These are phyloP conservation scores for Coemansia sp. DNA, from an alignment of 192 early-diverging fungal genomes.

Conservation along the genomic window DNA sequence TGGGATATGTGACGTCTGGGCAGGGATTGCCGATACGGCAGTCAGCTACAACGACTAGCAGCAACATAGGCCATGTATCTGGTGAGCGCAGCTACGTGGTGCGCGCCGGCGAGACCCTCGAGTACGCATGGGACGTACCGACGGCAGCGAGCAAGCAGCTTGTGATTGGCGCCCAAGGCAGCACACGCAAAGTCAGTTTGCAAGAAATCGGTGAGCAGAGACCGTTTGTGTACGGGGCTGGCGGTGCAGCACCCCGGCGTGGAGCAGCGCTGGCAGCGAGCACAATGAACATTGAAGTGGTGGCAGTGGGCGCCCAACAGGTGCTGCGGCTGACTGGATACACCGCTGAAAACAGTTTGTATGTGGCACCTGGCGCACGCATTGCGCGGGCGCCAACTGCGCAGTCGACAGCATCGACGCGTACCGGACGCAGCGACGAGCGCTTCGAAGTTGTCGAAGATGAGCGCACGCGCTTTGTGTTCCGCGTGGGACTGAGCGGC, in stretches of 20 bases:
- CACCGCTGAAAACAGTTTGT: constrained; percentile 64
- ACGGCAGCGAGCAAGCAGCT: constrained; percentile 70
- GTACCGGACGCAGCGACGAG: constrained; percentile 12
- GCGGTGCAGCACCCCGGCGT: constrained; percentile 13
- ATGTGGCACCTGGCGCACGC: constrained; percentile 29
- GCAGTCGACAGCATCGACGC: constrained; percentile 18
- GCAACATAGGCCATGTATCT: background rate
- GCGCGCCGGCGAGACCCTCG: constrained; percentile 51
- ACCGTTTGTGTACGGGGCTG: constrained; percentile 77
- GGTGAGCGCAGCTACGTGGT: constrained; percentile 30
- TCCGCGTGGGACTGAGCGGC: constrained; percentile 77
- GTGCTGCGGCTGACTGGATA: constrained; percentile 70
- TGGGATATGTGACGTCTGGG: background rate
- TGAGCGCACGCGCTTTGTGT: constrained; percentile 52
- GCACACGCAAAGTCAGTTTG: constrained; percentile 76
- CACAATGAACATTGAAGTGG: constrained; percentile 70
- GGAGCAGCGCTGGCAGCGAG: constrained; percentile 13
- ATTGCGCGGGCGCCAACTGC: constrained; percentile 19
- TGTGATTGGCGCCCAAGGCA: constrained; percentile 72
- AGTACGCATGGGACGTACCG: constrained; percentile 93
- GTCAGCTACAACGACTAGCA: background rate
- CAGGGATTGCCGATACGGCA: background rate
- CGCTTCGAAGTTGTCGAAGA: constrained; percentile 36
- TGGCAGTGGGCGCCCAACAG: constrained; percentile 67
- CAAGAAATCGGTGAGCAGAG: constrained; percentile 87